A percentile compares a stretch with the other conserved stretches of the same genome.
phyloP scores from a whole-genome alignment of 352 stramenopile genomes.

The Blastocystis sp. region DNA sequence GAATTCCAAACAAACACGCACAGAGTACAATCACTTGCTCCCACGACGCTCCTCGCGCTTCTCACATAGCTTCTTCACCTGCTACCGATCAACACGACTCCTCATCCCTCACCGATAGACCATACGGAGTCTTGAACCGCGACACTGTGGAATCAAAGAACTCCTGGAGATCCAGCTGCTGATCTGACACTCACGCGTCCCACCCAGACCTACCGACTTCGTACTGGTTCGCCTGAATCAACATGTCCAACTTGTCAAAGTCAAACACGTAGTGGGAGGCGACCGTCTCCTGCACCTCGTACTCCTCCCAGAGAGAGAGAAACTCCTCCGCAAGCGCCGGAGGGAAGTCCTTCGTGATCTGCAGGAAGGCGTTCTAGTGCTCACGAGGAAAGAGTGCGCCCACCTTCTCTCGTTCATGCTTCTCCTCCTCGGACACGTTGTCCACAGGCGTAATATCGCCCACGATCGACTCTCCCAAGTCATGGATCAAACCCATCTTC shows the following conservation, averaged over 20 bases:
- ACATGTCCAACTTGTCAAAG: slow-evolving; percentile 88
- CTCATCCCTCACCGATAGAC: not conserved
- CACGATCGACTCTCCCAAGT: slow-evolving; percentile 79
- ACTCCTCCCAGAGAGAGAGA: slow-evolving; percentile 70
- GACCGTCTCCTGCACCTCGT: slow-evolving; percentile 68
- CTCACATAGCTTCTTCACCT: not conserved
- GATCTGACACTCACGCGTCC: not conserved
- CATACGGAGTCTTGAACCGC: slow-evolving; percentile 41
- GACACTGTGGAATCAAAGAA: slow-evolving; percentile 41
- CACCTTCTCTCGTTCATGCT: slow-evolving; percentile 73
- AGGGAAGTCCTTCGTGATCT: slow-evolving; percentile 60
- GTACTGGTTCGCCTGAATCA: slow-evolving; percentile 81
- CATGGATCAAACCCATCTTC: slow-evolving; percentile 81
- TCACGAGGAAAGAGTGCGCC: not conserved
- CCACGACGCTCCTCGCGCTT: not conserved
- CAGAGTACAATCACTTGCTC: not conserved
- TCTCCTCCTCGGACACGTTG: slow-evolving; percentile 74
- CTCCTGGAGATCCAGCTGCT: slow-evolving; percentile 24
- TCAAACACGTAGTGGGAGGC: slow-evolving; percentile 80
- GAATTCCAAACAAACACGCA: not conserved
- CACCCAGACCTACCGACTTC: slow-evolving; percentile 65
- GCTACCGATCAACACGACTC: not conserved
- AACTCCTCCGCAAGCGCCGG: slow-evolving; percentile 61
- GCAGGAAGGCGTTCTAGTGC: slow-evolving; percentile 59
- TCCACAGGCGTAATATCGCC: slow-evolving; percentile 82